These are phyloP conservation scores for Paramecium sexaurelia DNA, from an alignment of 73 alveolate genomes.

Conservation along the genomic window DNA sequence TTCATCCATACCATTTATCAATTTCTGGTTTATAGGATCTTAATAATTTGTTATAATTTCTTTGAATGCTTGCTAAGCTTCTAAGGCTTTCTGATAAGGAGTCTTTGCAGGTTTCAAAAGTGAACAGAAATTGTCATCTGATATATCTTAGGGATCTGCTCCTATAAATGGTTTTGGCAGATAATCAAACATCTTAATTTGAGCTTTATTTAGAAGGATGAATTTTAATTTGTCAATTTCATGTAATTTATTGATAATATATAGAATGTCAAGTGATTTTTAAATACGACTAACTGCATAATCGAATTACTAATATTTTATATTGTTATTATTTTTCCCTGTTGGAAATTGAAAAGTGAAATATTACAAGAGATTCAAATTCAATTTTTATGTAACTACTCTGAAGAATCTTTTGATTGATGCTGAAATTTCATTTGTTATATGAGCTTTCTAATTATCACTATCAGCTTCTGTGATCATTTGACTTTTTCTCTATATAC, in stretches of 20 bases:
- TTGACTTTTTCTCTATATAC: not conserved
- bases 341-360: not conserved
- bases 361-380: not conserved
- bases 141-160: not conserved
- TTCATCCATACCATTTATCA: slow-evolving; percentile 12
- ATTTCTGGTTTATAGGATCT: not conserved
- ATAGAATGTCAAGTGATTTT: slow-evolving; percentile 55
- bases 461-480: slow-evolving; percentile 29
- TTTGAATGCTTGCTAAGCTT: slow-evolving; percentile 2
- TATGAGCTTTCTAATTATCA: slow-evolving; percentile 2
- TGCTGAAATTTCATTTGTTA: not conserved
- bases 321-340: not conserved
- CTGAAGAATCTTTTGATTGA: not conserved
- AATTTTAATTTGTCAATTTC: slow-evolving; percentile 61
- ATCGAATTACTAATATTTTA: not conserved
- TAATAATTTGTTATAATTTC: slow-evolving; percentile 1
- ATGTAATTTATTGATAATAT: slow-evolving; percentile 43
- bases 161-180: slow-evolving; percentile 60
- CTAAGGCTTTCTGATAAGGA: not conserved
- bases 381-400: not conserved
- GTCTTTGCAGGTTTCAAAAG: not conserved
- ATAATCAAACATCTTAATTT: slow-evolving; percentile 56
- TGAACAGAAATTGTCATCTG: not conserved
- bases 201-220: not conserved
- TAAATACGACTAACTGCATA: not conserved